Evolutionary conservation across 2,329 filamentous ascomycete species (phyloP), one percentile per base, ranked within the genome.

Genomic region (Clonostachys solani): DNA sequence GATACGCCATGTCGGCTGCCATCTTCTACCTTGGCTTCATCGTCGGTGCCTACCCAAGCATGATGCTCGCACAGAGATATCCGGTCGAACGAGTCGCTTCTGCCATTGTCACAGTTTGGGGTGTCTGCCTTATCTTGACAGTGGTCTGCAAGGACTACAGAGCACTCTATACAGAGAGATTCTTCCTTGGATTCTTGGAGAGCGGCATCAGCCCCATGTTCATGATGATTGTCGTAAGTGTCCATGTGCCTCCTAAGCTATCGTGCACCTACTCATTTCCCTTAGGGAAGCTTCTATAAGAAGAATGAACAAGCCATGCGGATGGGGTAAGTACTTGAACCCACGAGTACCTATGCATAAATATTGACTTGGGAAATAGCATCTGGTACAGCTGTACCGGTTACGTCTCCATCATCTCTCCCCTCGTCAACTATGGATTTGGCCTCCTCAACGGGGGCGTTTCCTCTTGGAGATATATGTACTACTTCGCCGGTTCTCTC

Each of bases 401-500:
- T 23, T 35, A 50, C 35, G 49, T 45, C n/a, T 67, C 67, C 35
- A 63, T 72, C 49, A 47, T 68, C 8, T 67, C 68, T 12, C 68
- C 66, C 9, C 59, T 74, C 6, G 54, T 75, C 6, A 71, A 73
- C 9, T 80, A 74, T 41, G 75, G 69, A 4, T 65, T 78, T 12
- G 76, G 75, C 1, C 74, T 79, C 49, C 67, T 77, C 43, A 55
- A 62, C 19, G 60, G 67, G 41, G 46, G 47, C 40, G 54, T 56
- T 18, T 29, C 23, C 23, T 57, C 77, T 35, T 77, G 74, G 73
- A 63, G 68, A 46, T 74, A 68, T 65, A 71, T 79, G 64, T 78
- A 72, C 53, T 71, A 74, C 51, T 61, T 77, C 35, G 65, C 76
- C 2, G 74, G 75, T 3, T 46, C 67, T 0, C 55, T 61, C 3